Base-by-base conservation (phyloP, 2,329 filamentous ascomycete species). In the Clonostachys sp. region DNA sequence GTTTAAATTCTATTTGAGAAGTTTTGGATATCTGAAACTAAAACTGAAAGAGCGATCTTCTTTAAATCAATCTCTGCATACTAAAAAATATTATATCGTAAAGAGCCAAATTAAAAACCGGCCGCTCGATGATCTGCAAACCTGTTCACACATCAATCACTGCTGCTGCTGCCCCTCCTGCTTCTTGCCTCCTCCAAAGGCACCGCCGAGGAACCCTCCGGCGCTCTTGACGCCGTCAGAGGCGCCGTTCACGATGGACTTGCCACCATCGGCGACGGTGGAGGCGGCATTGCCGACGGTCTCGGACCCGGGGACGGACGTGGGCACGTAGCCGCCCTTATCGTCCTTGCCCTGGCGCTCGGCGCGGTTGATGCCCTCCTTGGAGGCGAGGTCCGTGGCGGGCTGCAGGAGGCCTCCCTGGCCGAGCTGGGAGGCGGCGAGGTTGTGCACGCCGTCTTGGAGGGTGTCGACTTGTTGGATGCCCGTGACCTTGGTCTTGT, bases 401-500 rank as follows among this genome's bases (percentile, higher is more conserved):
- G 83, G 83, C 57, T 86, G 78, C 2, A 79, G 72, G 2, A 88
- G 64, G 0, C 86, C 86, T 50, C 83, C 85, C 55, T 87, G 77
- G 41, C 86, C 86, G 24, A 89, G 63, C 56, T 87, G 84, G 34
- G 79, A 77, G 2, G 75, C 71, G 9, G 77, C 83, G 46, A 84
- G 73, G 64, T 75, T 71, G 70, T 88, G 70, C 34, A 86, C 77
- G 58, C 77, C 79, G 63, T 87, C 84, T 65, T 89, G 84, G 35
- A 88, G 72, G 41, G 70, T 81, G 66, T 88, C 81, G 66, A 87
- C 76, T 62, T 86, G 83, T 16, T 79, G 64, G 59, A 86, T 61
- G 61, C 81, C 81, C 12, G 84, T 88, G 39, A 90, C 67, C 63
- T 89, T 89, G 52, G 83, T 78, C 64, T 87, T 83, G 68, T 77